Evolutionary conservation across 768 basidiomycete genomes (phyloP), one percentile per base, ranked within the genome.

Genomic region (Boletus eberwhitei): DNA sequence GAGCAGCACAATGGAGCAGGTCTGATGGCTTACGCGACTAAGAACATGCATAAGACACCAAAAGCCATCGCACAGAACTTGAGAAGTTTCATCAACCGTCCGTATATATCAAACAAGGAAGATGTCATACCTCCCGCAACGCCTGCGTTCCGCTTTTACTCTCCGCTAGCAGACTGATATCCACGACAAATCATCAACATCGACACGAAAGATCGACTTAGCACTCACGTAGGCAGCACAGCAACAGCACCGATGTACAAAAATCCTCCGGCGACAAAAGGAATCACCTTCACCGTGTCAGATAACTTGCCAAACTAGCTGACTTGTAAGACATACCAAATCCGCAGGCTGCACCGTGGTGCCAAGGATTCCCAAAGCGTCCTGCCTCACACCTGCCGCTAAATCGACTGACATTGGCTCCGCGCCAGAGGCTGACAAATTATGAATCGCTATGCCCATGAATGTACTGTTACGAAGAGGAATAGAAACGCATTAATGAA

Each of bases 201-300:
- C 42, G 52, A 40, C 52, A 32, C 46, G 11, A 50, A 16, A 39
- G 50, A 57, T 41, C 58, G 55, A 54, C 22, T 34, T 29, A 26
- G 19, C 79, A 62, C 88, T 66, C 79, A 92, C 90, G 88, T 90
- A 62, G 93, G 93, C 55, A 94, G 75, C 56, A 94, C 92, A 45
- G 92, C 91, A 53, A 95, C 93, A 31, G 90, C 90, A 26, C 92
- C 93, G 66, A 96, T 94, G 73, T 94, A 95, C 64, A 96, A 75
- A 75, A 95, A 97, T 17, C 92, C 92, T 59, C 91, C 91, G 34
- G 91, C 90, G 42, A 92, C 90, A 66, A 90, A 91, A 16, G 90
- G 90, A 59, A 93, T 91, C 43, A 93, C 89, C 90, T 92, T 60
- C 56, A 52, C 32, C 58, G 35, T 40, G 52, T 46, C 24, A 62